A percentile compares a stretch with the other conserved stretches of the same genome.
These are phyloP conservation scores for Lodderomyces beijingensis DNA, from an alignment of 1,139 yeast genomes.

Conservation along the genomic window DNA sequence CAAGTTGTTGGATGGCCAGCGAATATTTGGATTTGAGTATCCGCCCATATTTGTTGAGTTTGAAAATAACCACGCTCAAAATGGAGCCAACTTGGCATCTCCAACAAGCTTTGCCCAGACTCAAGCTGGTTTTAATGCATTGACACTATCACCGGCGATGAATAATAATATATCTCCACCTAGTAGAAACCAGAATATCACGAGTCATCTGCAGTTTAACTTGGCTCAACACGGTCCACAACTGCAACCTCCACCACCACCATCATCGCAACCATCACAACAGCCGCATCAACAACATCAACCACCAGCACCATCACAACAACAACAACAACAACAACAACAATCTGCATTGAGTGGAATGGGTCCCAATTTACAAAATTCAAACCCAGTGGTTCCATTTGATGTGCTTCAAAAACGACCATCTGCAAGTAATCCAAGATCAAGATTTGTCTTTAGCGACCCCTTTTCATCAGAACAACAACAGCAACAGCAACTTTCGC, in stretches of 20 bases:
- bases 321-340: neutral
- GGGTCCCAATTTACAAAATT: neutral
- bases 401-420: conserved; percentile 38
- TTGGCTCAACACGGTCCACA: conserved; percentile 9
- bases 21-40: conserved; percentile 57
- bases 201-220: neutral
- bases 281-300: conserved; percentile 11
- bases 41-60: conserved; percentile 52
- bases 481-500: conserved; percentile 13
- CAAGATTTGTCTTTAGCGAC: conserved; percentile 68
- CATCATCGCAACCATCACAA: conserved; percentile 13
- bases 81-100: conserved; percentile 9
- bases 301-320: conserved; percentile 5
- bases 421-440: conserved; percentile 53
- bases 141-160: conserved; percentile 14
- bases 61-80: neutral
- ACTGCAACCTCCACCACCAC: conserved; percentile 12
- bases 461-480: conserved; percentile 38
- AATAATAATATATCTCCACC: conserved; percentile 16
- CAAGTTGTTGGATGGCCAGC: conserved; percentile 61
- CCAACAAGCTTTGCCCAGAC: conserved; percentile 15
- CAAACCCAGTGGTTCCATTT: conserved; percentile 7
- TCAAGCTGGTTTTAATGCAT: conserved; percentile 21
- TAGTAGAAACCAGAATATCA: neutral
- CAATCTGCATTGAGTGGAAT: too few species aligned